Conservation (phyloP, 139 green algal species). For the Deuterostichococcus epilithicus region DNA sequence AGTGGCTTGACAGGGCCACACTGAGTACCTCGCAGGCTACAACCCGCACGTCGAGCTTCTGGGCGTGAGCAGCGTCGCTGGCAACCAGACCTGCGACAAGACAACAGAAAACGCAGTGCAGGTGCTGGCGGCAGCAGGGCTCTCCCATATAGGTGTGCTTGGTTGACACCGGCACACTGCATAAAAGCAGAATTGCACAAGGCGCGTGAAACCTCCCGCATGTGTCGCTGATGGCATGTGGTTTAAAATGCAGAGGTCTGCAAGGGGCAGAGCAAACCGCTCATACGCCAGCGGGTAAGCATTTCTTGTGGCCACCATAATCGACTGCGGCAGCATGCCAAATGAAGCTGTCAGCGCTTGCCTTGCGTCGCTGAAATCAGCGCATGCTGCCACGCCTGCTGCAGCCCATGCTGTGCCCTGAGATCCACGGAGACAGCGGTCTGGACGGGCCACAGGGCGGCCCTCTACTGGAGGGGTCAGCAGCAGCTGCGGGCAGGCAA, state of each 20-base stretch:
- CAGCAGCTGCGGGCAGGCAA: not conserved
- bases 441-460: slow-evolving; percentile 40
- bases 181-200: too few species aligned
- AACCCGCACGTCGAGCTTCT: slow-evolving; percentile 60
- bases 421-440: slow-evolving; percentile 91
- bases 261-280: not conserved
- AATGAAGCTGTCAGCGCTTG: too few species aligned
- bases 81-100: slow-evolving; percentile 85
- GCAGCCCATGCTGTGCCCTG: slow-evolving; percentile 65
- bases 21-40: slow-evolving; percentile 34
- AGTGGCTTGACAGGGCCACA: not conserved
- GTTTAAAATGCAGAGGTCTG: not conserved
- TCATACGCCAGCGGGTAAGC: not conserved
- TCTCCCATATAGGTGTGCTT: slow-evolving; percentile 51
- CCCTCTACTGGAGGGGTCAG: slow-evolving; percentile 12
- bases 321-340: too few species aligned
- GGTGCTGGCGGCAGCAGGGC: slow-evolving; percentile 59
- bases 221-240: too few species aligned
- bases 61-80: slow-evolving; percentile 85
- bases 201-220: not conserved
- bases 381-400: not conserved
- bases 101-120: slow-evolving; percentile 79
- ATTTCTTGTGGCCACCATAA: too few species aligned
- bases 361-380: too few species aligned
- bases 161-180: too few species aligned